phyloP scores from a whole-genome alignment of 2,329 filamentous ascomycete genomes.

The Canariomyces notabilis region DNA sequence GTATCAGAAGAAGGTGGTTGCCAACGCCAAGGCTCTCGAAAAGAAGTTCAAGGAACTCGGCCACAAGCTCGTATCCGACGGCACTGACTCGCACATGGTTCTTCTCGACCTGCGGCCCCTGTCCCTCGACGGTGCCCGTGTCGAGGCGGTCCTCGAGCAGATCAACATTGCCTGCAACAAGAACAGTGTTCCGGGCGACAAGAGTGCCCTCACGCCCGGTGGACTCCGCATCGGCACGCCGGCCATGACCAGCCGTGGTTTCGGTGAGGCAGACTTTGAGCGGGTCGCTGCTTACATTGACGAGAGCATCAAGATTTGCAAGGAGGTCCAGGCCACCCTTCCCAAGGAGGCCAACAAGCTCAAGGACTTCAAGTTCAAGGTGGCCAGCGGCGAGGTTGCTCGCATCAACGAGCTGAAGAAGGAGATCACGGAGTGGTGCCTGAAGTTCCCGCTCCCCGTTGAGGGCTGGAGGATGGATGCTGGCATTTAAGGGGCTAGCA shows the following conservation, averaged over 20 bases:
- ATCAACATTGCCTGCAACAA: conserved; percentile 99
- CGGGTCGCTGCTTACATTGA: conserved; percentile 88
- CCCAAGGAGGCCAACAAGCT: conserved; percentile 99
- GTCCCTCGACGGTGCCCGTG: conserved; percentile 84
- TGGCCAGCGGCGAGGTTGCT: conserved; percentile 68
- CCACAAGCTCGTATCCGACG: conserved; percentile 91
- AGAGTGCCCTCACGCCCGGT: conserved; percentile 88
- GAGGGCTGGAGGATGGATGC: conserved; percentile 63
- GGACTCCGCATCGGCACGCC: conserved; percentile 95
- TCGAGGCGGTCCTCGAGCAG: conserved; percentile 93
- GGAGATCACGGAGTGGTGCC: conserved; percentile 85
- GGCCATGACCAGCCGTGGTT: conserved; percentile 94
- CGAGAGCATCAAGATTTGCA: conserved; percentile 80
- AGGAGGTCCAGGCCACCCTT: conserved; percentile 75
- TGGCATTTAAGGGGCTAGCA: conserved; percentile 43
- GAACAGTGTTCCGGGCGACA: conserved; percentile 97
- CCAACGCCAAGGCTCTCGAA: conserved; percentile 90
- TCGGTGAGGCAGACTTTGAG: conserved; percentile 88
- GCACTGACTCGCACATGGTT: conserved; percentile 97
- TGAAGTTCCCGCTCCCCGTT: conserved; percentile 86
- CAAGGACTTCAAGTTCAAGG: conserved; percentile 98
- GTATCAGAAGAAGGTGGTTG: conserved; percentile 88
- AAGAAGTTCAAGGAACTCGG: conserved; percentile 77
- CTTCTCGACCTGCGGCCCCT: conserved; percentile 88
- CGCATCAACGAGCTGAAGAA: conserved; percentile 82